phyloP scores from a whole-genome alignment of 2,329 filamentous ascomycete genomes.

The Coniochaeta ligniaria region DNA sequence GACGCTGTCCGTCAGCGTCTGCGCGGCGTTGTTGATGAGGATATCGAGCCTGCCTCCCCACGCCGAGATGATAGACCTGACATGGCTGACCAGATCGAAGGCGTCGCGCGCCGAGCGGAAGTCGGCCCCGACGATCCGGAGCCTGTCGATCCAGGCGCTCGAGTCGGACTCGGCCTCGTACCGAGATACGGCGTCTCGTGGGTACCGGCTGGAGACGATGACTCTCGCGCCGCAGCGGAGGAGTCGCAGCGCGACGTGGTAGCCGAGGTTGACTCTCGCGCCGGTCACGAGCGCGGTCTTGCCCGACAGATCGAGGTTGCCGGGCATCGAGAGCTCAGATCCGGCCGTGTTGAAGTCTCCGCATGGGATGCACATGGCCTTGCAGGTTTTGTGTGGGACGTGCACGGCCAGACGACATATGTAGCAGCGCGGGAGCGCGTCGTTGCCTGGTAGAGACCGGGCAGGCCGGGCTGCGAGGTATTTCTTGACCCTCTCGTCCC shows the following conservation, averaged over 20 bases:
- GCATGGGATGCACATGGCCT: slow-evolving; percentile 22
- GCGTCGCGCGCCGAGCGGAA: slow-evolving; percentile 6
- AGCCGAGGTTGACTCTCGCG: slow-evolving; percentile 26
- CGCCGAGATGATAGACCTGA: not conserved
- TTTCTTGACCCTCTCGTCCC: not conserved
- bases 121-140: slow-evolving; percentile 9
- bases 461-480: not conserved
- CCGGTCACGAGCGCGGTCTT: slow-evolving; percentile 26
- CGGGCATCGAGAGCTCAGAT: slow-evolving; percentile 18
- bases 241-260: slow-evolving; percentile 21
- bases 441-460: not conserved
- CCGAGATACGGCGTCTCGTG: slow-evolving; percentile 21
- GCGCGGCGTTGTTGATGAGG: slow-evolving; percentile 30
- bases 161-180: slow-evolving; percentile 16
- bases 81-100: slow-evolving; percentile 3
- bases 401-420: slow-evolving; percentile 20
- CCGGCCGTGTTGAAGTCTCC: slow-evolving; percentile 25
- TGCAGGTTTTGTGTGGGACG: slow-evolving; percentile 12
- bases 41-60: slow-evolving; percentile 17
- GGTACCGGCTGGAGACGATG: slow-evolving; percentile 27
- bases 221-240: slow-evolving; percentile 25
- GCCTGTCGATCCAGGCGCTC: slow-evolving; percentile 10
- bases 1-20: slow-evolving; percentile 26
- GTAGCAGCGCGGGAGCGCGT: slow-evolving; percentile 16
- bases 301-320: slow-evolving; percentile 15